Conservation (phyloP, 306 rosid genomes). For the Betula pendula region DNA sequence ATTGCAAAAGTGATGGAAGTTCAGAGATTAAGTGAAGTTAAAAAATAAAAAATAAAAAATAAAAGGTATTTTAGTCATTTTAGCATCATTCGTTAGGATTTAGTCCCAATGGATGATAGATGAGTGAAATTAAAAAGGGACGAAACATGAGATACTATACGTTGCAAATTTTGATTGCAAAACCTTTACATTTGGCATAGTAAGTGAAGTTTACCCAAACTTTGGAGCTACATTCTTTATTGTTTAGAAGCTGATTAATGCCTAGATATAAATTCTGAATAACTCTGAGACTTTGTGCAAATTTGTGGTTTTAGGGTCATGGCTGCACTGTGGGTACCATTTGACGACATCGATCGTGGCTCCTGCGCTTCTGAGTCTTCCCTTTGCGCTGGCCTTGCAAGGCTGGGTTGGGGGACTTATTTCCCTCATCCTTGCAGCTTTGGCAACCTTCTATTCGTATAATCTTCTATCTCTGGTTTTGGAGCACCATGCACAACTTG, state of each 20-base stretch:
- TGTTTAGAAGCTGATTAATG: not conserved
- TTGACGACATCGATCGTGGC: conserved; percentile 48
- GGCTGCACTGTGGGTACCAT: conserved; percentile 53
- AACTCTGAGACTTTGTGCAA: not conserved
- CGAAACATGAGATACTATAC: too few relatives aligned
- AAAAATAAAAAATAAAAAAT: too few relatives aligned
- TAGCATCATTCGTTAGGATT: too few relatives aligned
- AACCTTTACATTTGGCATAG: too few relatives aligned
- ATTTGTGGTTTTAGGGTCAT: conserved; percentile 37
- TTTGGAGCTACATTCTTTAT: not conserved
- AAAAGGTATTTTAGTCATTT: too few relatives aligned
- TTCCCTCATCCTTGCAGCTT: conserved; percentile 21
- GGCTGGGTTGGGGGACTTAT: conserved; percentile 51
- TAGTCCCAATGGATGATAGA: too few relatives aligned
- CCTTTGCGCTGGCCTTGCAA: conserved; percentile 32
- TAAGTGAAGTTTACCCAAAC: too few relatives aligned
- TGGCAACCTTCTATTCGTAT: conserved; percentile 49
- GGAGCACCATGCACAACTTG: conserved; percentile 43
- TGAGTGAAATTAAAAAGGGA: too few relatives aligned
- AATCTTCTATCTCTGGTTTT: conserved; percentile 42
- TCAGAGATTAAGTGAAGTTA: too few relatives aligned
- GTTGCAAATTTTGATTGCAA: too few relatives aligned
- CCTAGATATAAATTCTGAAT: too few relatives aligned
- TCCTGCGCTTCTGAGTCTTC: conserved; percentile 40
- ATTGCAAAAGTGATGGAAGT: too few relatives aligned